Evolutionary conservation across 2,329 filamentous ascomycete genomes (phyloP).

Genomic region (Tolypocladium nubicola): DNA sequence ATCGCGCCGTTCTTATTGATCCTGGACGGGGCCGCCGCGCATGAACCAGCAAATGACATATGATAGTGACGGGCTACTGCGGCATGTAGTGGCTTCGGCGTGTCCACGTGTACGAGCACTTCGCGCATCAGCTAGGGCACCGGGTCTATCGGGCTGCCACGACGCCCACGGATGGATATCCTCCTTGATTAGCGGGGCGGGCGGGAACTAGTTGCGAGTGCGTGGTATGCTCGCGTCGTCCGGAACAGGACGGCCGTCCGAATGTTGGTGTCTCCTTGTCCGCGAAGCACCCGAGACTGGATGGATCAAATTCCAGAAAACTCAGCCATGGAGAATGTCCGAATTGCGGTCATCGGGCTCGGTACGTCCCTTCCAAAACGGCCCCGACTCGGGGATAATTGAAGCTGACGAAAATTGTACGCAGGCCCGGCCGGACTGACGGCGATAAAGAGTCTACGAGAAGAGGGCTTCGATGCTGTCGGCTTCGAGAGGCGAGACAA

Average conservation of each 20-base stretch:
- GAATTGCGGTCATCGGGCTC: constrained; percentile 16
- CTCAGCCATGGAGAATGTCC: neutral
- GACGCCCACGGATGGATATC: neutral
- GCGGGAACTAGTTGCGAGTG: neutral
- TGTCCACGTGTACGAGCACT: neutral
- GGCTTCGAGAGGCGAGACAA: constrained; percentile 30
- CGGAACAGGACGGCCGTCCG: neutral
- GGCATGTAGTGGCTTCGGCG: neutral
- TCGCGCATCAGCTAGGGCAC: neutral
- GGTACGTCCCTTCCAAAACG: constrained; percentile 8
- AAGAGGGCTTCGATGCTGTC: constrained; percentile 32
- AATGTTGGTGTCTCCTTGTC: neutral
- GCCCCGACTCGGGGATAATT: neutral
- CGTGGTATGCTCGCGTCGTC: neutral
- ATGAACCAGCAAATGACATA: neutral
- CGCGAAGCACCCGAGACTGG: neutral
- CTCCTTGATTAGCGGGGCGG: neutral
- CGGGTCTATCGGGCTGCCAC: neutral
- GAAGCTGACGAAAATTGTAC: neutral
- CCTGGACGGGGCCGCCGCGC: neutral
- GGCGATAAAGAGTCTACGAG: constrained; percentile 25
- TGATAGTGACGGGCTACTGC: neutral
- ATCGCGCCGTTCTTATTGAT: neutral
- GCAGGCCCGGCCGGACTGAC: constrained; percentile 4
- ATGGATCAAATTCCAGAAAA: no score